Conservation (phyloP, 164 flowering plant species). For the Cinnamomum chago region DNA sequence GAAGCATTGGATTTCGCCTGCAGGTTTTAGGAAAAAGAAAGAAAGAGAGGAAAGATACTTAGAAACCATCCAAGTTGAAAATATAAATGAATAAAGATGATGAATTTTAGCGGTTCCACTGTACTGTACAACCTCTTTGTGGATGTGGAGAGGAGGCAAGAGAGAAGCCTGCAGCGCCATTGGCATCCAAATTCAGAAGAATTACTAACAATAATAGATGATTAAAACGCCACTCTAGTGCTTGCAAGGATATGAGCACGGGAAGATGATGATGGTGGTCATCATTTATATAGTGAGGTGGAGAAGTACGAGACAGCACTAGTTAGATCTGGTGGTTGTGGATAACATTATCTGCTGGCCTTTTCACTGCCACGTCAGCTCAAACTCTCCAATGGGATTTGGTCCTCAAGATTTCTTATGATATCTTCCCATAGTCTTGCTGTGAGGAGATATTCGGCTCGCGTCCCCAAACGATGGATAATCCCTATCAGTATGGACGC, state of each 20-base stretch:
- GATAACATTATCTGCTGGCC: constrained; percentile 54
- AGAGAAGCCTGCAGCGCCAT: constrained; percentile 88
- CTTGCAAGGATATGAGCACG: background rate
- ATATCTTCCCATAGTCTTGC: background rate
- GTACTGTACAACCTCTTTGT: constrained; percentile 47
- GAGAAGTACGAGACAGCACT: background rate
- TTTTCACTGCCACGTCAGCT: constrained; percentile 32
- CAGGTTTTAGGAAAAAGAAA: constrained; percentile 2
- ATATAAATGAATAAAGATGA: background rate
- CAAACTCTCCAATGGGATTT: constrained; percentile 43
- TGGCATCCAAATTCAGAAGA: background rate
- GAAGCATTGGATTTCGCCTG: constrained; percentile 51
- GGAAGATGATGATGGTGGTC: background rate
- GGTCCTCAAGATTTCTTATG: constrained; percentile 51
- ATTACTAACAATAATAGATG: background rate
- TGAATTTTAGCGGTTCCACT: background rate
- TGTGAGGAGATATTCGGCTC: constrained; percentile 7
- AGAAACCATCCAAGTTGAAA: background rate
- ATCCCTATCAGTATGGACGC: background rate
- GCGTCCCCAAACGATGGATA: background rate
- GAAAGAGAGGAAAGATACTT: background rate
- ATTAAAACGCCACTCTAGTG: background rate
- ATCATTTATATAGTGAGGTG: background rate
- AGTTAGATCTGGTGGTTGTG: constrained; percentile 15
- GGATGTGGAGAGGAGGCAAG: constrained; percentile 51